Evolutionary conservation across 495 filamentous ascomycete species (phyloP).

Genomic region (Aspergillus sparsus): DNA sequence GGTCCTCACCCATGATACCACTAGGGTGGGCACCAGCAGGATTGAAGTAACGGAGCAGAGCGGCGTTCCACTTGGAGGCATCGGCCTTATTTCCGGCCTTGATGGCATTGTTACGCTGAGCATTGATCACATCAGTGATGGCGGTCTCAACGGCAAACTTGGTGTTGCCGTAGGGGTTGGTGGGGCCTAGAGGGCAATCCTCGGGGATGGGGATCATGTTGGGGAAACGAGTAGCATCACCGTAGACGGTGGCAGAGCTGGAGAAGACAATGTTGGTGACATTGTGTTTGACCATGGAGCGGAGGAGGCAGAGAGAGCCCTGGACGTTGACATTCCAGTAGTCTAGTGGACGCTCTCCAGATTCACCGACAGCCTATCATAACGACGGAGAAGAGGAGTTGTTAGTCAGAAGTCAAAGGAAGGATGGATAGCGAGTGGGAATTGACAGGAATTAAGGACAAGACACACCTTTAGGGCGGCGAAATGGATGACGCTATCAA

Average conservation of each 20-base stretch:
- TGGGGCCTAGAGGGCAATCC: constrained; percentile 90
- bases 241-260: constrained; percentile 94
- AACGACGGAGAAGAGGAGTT: neutral
- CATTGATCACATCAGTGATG: constrained; percentile 87
- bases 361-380: constrained; percentile 91
- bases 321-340: constrained; percentile 97
- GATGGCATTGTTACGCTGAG: constrained; percentile 79
- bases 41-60: constrained; percentile 96
- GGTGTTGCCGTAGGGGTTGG: constrained; percentile 95
- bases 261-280: constrained; percentile 98
- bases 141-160: constrained; percentile 88
- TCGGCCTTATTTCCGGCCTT: constrained; percentile 71
- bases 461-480: constrained; percentile 85
- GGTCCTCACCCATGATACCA: constrained; percentile 98
- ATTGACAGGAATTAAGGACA: constrained; percentile 4
- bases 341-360: constrained; percentile 90
- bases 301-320: constrained; percentile 85
- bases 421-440: neutral
- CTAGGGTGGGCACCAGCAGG: constrained; percentile 91
- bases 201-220: constrained; percentile 99
- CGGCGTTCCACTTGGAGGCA: constrained; percentile 84
- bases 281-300: constrained; percentile 83
- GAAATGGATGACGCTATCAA: constrained; percentile 98
- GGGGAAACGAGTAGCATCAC: constrained; percentile 91
- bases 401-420: constrained; percentile 11